A percentile compares a stretch with the other conserved stretches of the same genome.
Evolutionary conservation across 176 grass and related monocot species (phyloP).

Genomic region (Microstegium vimineum): DNA sequence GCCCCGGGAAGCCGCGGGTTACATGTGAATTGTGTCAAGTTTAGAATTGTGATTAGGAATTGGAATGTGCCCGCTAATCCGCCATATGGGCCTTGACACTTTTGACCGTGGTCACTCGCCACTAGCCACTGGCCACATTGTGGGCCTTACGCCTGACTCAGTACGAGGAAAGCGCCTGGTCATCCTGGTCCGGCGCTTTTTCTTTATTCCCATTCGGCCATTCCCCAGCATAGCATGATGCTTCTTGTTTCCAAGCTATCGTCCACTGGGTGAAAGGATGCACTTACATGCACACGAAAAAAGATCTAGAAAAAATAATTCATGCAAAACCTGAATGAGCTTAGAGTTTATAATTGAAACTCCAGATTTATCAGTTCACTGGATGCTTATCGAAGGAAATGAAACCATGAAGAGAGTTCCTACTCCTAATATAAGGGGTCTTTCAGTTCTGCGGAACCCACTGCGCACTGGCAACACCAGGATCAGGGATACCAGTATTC

Average conservation of each 20-base stretch:
- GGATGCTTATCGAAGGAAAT: background rate
- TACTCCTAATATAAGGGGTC: too few relatives aligned
- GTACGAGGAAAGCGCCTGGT: background rate
- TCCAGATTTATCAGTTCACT: background rate
- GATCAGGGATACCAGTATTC: too few relatives aligned
- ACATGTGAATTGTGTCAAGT: too few relatives aligned
- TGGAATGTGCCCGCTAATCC: too few relatives aligned
- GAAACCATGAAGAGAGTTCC: background rate
- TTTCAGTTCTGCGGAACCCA: too few relatives aligned
- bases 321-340: too few relatives aligned
- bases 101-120: background rate
- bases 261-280: background rate
- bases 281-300: too few relatives aligned
- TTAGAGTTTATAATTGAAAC: background rate
- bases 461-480: background rate
- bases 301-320: background rate
- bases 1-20: background rate
- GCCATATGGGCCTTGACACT: background rate
- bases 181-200: background rate
- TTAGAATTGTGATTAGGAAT: too few relatives aligned
- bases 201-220: background rate
- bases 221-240: background rate
- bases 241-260: background rate
- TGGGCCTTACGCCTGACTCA: background rate
- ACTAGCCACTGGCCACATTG: background rate